phyloP scores from a whole-genome alignment of 139 green algal species.

The Chloropicon primus region DNA sequence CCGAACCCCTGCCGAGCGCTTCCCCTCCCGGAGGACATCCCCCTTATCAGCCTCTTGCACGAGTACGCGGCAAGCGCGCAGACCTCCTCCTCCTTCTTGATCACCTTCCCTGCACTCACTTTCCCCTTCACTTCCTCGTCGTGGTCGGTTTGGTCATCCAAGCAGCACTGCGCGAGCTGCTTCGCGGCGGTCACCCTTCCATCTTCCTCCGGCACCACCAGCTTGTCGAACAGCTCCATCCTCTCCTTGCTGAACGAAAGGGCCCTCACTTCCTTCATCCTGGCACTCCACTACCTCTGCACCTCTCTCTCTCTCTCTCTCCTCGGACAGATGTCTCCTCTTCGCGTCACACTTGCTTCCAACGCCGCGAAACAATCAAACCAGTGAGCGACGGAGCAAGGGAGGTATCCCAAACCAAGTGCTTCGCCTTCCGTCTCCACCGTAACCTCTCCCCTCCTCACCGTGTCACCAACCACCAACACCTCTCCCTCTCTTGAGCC shows the following conservation, averaged over 20 bases:
- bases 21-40: neutral
- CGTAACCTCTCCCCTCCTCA: no score
- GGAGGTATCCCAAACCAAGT: no score
- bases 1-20: neutral
- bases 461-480: no score
- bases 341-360: no score
- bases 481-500: no score
- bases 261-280: neutral
- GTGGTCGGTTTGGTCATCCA: neutral
- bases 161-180: neutral
- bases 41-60: neutral
- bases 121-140: neutral
- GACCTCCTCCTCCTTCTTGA: neutral
- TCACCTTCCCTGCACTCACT: neutral
- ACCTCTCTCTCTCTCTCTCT: neutral
- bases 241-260: neutral
- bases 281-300: neutral
- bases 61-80: neutral
- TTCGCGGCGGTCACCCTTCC: neutral
- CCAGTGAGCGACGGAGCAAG: no score
- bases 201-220: neutral
- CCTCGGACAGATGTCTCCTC: no score
- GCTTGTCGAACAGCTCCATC: neutral
- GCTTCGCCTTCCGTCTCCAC: no score
- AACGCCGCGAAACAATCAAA: no score